These are phyloP conservation scores for Tympanopsis confertula DNA, from an alignment of 2,329 filamentous ascomycete genomes.

Conservation along the genomic window DNA sequence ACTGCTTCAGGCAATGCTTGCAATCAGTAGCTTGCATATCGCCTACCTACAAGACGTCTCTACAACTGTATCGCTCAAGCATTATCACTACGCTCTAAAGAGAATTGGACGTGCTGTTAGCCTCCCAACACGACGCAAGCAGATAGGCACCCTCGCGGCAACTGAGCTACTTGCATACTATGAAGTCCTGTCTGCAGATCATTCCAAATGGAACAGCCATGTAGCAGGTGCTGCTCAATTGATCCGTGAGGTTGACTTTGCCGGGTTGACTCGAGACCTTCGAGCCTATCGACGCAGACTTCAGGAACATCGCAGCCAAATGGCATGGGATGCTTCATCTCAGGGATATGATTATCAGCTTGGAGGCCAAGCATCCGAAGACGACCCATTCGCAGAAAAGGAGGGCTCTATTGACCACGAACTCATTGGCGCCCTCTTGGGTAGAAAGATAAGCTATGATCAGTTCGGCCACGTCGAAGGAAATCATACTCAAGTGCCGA, in stretches of 20 bases:
- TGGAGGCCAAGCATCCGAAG: background rate
- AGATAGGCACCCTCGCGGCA: constrained; percentile 49
- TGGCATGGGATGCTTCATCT: constrained; percentile 7
- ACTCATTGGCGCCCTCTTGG: background rate
- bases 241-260: constrained; percentile 50
- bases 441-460: background rate
- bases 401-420: background rate
- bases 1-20: constrained; percentile 53
- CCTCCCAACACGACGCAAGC: constrained; percentile 38
- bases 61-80: constrained; percentile 47
- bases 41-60: constrained; percentile 45
- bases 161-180: constrained; percentile 53
- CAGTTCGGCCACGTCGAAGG: background rate
- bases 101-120: constrained; percentile 43
- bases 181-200: constrained; percentile 55
- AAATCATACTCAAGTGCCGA: background rate
- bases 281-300: constrained; percentile 4
- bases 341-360: background rate
- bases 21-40: constrained; percentile 51
- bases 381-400: constrained; percentile 1
- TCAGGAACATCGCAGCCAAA: constrained; percentile 11
- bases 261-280: constrained; percentile 27
- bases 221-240: constrained; percentile 49
- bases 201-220: constrained; percentile 58
- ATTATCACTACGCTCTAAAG: constrained; percentile 55